Base-by-base conservation (phyloP, 2,329 filamentous ascomycete species). In the Hansfordia pulvinata region DNA sequence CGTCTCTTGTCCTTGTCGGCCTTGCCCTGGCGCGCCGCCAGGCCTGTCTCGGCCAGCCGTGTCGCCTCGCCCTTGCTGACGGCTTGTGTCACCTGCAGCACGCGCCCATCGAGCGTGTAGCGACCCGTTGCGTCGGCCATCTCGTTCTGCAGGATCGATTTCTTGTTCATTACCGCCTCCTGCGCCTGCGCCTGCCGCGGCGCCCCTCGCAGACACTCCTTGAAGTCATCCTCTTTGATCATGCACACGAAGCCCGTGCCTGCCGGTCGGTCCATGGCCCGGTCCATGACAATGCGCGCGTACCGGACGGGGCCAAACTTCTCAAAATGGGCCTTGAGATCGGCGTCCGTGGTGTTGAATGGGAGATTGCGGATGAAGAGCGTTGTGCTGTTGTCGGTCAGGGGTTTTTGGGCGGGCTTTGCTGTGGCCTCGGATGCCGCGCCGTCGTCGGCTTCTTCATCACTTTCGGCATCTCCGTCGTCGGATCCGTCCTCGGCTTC, bases 241-340 rank as follows among this genome's bases (percentile, higher is more conserved):
- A 98, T 98, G 56, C 84, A 93, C 17, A 96, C 88, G 44, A 98
- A 98, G 4, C 79, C 90, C 17, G 88, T 96, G 15, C 90, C 90
- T 25, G 81, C 83, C 2, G 90, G 83, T 27, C 83, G 76, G 39
- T 86, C 85, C 0, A 84, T 93, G 14, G 74, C 71, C 24, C 67
- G 76, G 47, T 98, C 88, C 47, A 92, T 69, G 19, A 98, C 92
- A 8, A 94, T 76, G 37, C 92, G 71, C 5, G 88, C 90, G 49
- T 96, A 98, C 19, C 86, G 72, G 20, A 94, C 62, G n/a, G 67
- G 68, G 15, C 90, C 92, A 43, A 98, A 96, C 42, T 77, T 64
- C n/a, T 62, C 60, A 45, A 98, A 98, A 49, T 94, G 88, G 26
- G 76, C 65, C 46, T 86, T 79, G 23, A 98, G 69, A 25, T 73